Base-by-base conservation (phyloP, 1,284 basidiomycete genomes). In the Cryptococcus hybrid region DNA sequence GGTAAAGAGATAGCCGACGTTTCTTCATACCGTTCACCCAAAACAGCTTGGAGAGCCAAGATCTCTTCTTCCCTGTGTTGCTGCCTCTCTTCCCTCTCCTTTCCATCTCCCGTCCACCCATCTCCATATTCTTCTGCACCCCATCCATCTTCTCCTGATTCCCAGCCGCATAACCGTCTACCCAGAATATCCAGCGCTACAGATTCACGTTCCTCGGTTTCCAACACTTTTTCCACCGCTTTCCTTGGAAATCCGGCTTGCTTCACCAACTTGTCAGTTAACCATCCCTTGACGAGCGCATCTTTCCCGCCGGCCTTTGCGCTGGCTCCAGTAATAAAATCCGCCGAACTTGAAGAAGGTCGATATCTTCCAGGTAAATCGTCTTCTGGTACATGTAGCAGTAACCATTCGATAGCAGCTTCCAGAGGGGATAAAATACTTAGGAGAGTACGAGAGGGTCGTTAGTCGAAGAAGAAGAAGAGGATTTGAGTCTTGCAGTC, bases 181-280 rank as follows among this genome's bases (percentile, higher is more conserved):
- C 75, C 71, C 3, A 81, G 64, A 1, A 77, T 50, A 46, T 80
- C 79, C 3, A 82, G 56, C 0, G 72, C 75, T 1, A 68, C 62
- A 0, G 72, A 73, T 53, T 80, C 76, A 34, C 66, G 57, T 13
- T 69, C 57, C 49, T 61, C 65, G 5, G 12, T 39, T 24, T 60
- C 47, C 43, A 70, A 45, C 3, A 69, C 59, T 3, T 39, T 57
- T 65, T 84, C 85, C 12, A 93, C 89, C 7, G 84, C 80, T 58
- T 87, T 84, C 1, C 83, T 78, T 6, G 92, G 92, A 79, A 88
- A 93, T 2, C 92, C 93, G 45, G 88, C 89, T 69, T 89, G 84
- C 69, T 91, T 92, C 55, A 88, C 82, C 2, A 90, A 85, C 67
- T 87, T 86, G 54, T 96, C 90, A 60, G 88, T 84, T 2, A 88